These are phyloP conservation scores for Grosmannia clavigera DNA, from an alignment of 2,329 filamentous ascomycete genomes.

Conservation along the genomic window DNA sequence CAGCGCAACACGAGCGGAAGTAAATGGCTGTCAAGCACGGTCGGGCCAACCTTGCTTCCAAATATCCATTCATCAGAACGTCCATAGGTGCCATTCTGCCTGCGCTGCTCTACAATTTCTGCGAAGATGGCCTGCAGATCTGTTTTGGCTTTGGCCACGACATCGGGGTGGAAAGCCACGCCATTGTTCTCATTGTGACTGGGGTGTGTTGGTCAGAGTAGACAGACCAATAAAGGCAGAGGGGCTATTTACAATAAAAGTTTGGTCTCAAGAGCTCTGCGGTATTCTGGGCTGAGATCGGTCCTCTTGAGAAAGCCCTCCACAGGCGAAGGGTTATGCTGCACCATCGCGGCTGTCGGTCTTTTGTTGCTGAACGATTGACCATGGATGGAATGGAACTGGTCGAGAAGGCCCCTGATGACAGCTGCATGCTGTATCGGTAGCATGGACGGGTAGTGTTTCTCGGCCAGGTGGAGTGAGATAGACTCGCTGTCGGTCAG, in stretches of 20 bases:
- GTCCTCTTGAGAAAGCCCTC: not conserved
- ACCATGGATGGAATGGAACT: not conserved
- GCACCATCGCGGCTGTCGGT: not conserved
- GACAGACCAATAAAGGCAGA: not conserved
- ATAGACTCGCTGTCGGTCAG: constrained; percentile 1
- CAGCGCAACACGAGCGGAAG: not conserved
- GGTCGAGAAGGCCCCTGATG: not conserved
- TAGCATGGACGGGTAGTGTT: not conserved
- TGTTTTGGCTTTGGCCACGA: not conserved
- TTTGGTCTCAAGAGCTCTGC: not conserved
- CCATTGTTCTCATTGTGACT: not conserved
- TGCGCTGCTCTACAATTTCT: not conserved
- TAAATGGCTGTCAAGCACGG: not conserved
- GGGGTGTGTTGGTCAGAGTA: not conserved
- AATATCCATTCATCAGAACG: not conserved
- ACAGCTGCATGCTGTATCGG: not conserved
- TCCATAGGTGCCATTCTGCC: not conserved
- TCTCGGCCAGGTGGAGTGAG: not conserved
- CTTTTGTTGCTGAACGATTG: not conserved
- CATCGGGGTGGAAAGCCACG: not conserved
- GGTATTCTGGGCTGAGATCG: not conserved
- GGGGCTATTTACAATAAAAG: not conserved
- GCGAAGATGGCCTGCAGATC: not conserved
- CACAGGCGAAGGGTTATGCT: not conserved
- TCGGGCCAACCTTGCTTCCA: not conserved